Percentiles rank a stretch among this genome's conserved stretches.
These are phyloP conservation scores for Ulmus americana DNA, from an alignment of 331 rosid species.

Conservation along the genomic window DNA sequence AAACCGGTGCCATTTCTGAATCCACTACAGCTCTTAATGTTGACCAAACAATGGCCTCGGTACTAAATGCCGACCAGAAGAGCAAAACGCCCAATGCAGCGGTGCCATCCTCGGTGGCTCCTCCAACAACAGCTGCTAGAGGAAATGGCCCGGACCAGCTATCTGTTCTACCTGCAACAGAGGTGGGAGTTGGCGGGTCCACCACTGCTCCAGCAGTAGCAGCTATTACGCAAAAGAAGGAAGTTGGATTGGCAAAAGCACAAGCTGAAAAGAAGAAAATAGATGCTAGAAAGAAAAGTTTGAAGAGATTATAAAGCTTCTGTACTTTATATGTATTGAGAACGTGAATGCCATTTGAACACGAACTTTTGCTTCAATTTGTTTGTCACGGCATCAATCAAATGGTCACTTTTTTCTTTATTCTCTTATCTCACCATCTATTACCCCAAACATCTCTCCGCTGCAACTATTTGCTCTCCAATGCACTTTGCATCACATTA, in stretches of 20 bases:
- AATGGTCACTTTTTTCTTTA: no score
- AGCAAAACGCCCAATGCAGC: conserved; percentile 39
- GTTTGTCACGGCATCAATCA: no score
- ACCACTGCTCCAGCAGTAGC: conserved; percentile 28
- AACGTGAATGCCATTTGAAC: no score
- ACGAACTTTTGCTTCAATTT: no score
- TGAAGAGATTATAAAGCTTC: conserved; percentile 72
- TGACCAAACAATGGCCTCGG: conserved; percentile 62
- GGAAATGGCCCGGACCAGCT: conserved; percentile 57
- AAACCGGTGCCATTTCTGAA: conserved; percentile 85
- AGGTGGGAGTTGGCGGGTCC: conserved; percentile 34
- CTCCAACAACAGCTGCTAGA: conserved; percentile 34
- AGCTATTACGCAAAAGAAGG: conserved; percentile 45
- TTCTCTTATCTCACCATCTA: no score
- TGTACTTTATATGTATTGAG: no score
- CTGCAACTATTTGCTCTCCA: no score
- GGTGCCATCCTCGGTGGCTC: conserved; percentile 32
- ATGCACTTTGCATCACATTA: no score
- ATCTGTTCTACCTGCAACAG: conserved; percentile 23
- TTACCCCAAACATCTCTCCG: no score
- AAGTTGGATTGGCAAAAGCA: conserved; percentile 47
- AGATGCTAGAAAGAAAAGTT: conserved; percentile 93
- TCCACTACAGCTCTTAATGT: conserved; percentile 87
- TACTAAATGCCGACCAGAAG: conserved; percentile 51
- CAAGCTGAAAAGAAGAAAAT: conserved; percentile 86